A percentile compares a stretch with the other conserved stretches of the same genome.
Conservation (phyloP, 2,329 filamentous ascomycete species). For the Laburnicola sp. region DNA sequence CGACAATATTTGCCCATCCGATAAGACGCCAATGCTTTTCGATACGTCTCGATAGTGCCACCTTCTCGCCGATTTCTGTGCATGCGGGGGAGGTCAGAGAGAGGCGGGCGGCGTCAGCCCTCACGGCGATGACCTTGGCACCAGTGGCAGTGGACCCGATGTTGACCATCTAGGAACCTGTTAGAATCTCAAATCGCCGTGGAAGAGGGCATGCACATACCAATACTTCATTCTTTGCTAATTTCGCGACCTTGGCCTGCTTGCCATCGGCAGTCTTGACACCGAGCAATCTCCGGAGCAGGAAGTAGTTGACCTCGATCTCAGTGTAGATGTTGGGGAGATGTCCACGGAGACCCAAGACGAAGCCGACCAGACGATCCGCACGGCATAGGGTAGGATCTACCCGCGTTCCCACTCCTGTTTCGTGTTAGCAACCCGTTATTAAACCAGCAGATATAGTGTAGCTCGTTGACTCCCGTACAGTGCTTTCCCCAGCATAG, state of each 20-base stretch:
- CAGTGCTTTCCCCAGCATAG: no score
- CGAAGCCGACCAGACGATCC: slow-evolving; percentile 97
- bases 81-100: slow-evolving; percentile 91
- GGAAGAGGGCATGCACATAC: slow-evolving; percentile 25
- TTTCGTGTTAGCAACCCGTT: slow-evolving; percentile 12
- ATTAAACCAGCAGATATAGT: not conserved
- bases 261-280: slow-evolving; percentile 98
- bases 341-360: slow-evolving; percentile 88
- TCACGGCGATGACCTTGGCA: slow-evolving; percentile 95
- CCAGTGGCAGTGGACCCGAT: slow-evolving; percentile 97
- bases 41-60: slow-evolving; percentile 91
- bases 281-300: slow-evolving; percentile 89
- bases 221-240: slow-evolving; percentile 96
- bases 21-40: slow-evolving; percentile 88
- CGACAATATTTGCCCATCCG: slow-evolving; percentile 49
- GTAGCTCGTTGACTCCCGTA: no score
- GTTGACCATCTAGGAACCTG: slow-evolving; percentile 77
- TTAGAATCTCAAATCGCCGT: no score
- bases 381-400: slow-evolving; percentile 98
- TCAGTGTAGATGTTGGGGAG: slow-evolving; percentile 97
- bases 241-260: slow-evolving; percentile 98
- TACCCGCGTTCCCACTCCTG: slow-evolving; percentile 89
- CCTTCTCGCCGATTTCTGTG: slow-evolving; percentile 97
- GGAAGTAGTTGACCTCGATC: slow-evolving; percentile 97
- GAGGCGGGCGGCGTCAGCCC: slow-evolving; percentile 95